phyloP scores from a whole-genome alignment of 495 filamentous ascomycete genomes.

The Penicillium bovifimosum region DNA sequence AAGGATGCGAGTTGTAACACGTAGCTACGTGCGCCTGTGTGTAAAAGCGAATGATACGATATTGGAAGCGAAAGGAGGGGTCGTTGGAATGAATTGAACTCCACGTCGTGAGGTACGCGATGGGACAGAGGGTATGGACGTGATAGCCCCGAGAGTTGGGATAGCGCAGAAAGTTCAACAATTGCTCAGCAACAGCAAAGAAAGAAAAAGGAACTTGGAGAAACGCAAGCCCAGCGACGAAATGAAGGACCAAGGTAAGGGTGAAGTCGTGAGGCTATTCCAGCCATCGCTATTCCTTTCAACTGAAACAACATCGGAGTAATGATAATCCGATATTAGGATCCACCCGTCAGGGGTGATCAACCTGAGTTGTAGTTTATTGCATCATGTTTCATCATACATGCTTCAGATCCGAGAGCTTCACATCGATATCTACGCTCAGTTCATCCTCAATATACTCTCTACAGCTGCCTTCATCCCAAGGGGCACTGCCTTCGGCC shows the following conservation, averaged over 20 bases:
- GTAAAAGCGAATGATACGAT: conserved; percentile 2
- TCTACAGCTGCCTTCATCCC: background rate
- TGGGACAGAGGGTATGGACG: background rate
- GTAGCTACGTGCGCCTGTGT: background rate
- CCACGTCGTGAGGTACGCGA: conserved; percentile 12
- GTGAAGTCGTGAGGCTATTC: conserved; percentile 8
- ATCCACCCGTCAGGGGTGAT: too few relatives aligned
- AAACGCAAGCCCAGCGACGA: conserved; percentile 13
- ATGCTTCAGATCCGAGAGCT: background rate
- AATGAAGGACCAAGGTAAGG: conserved; percentile 13
- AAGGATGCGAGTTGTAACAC: conserved; percentile 1
- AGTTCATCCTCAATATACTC: too few relatives aligned
- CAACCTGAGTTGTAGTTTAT: conserved; percentile 12
- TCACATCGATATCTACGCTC: too few relatives aligned
- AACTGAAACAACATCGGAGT: conserved; percentile 19
- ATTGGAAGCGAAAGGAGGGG: conserved; percentile 8
- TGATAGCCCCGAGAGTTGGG: conserved; percentile 4
- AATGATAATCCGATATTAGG: conserved; percentile 11
- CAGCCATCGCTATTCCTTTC: conserved; percentile 13
- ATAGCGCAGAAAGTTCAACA: conserved; percentile 1
- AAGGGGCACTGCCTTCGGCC: background rate
- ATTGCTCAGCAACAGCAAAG: conserved; percentile 12
- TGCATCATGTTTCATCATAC: conserved; percentile 15
- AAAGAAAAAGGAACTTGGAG: background rate
- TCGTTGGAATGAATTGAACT: conserved; percentile 7